phyloP scores from a whole-genome alignment of 2,329 filamentous ascomycete genomes.

The Sporothrix variecibatus region DNA sequence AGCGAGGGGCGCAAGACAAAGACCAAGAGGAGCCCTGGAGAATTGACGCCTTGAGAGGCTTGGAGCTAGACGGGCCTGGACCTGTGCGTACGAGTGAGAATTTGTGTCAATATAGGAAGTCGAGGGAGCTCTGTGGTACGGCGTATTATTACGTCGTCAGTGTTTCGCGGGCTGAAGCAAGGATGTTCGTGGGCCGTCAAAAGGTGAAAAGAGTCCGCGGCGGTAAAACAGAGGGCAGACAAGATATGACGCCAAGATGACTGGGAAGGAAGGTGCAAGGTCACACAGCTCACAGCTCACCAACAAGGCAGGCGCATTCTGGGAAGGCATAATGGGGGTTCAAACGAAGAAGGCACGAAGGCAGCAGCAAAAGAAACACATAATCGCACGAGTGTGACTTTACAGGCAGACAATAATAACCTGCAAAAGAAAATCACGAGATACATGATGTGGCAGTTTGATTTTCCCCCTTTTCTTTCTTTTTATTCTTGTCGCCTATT shows the following conservation, averaged over 20 bases:
- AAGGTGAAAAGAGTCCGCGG: neutral
- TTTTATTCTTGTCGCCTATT: neutral
- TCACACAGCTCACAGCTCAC: neutral
- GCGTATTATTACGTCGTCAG: slow-evolving; percentile 9
- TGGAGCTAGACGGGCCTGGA: neutral
- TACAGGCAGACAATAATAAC: neutral
- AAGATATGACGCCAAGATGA: slow-evolving; percentile 2
- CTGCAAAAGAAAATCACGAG: neutral
- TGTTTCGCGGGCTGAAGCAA: neutral
- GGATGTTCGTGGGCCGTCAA: neutral
- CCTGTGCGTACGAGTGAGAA: neutral
- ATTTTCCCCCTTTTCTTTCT: neutral
- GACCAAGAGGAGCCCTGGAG: neutral
- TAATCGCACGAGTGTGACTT: neutral
- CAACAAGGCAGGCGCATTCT: neutral
- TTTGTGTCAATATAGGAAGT: neutral
- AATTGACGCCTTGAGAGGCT: neutral
- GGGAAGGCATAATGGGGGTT: neutral
- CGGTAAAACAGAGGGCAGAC: neutral
- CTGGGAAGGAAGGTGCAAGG: neutral
- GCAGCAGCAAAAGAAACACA: neutral
- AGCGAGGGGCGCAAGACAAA: slow-evolving; percentile 12
- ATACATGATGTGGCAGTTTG: neutral
- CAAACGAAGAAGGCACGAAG: slow-evolving; percentile 6
- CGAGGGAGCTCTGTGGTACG: slow-evolving; percentile 1